Base-by-base conservation (phyloP, 371 early-diverging fungal genomes). In the Sporodiniella umbellata region DNA sequence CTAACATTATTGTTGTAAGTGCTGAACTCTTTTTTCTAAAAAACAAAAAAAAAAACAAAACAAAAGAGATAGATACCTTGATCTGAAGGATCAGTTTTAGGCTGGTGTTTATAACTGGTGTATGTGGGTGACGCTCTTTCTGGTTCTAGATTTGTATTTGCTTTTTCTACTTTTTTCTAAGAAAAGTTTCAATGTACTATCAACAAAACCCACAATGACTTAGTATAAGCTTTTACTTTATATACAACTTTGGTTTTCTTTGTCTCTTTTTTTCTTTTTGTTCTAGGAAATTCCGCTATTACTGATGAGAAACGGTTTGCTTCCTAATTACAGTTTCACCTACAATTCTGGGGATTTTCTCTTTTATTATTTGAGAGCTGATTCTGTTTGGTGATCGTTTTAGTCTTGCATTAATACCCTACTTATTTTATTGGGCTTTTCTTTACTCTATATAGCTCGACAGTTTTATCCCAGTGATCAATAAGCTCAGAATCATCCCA, bases 401-500 rank as follows among this genome's bases (percentile, higher is more conserved):
- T 12, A 40, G 40, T n/a, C 8, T 12, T 17, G 15, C 6, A 48
- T 8, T 4, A 35, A 15, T 35, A 35, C 1, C 4, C 1, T 11
- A 14, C 15, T 35, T 3, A 35, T 6, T 14, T 11, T 40, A 19
- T 40, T n/a, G n/a, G n/a, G n/a, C 8, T 40, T 19, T 39, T 1
- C 4, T 26, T 51, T 58, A 63, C 64, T 53, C 55, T 54, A 22
- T 52, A 63, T 4, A 47, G 28, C 23, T 63, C 55, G 1, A 63
- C 42, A 19, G 51, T 51, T 42, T 19, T 48, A 18, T 63, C 64
- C 64, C 64, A 63, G 24, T 63, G 64, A 4, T 54, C 64, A 44
- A 63, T 63, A 17, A 63, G 33, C 19, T 63, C 64, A 2, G 58
- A 43, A 28, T 63, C 64, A 40, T 63, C 64, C 64, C 64, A 63